These are phyloP conservation scores for Fusarium metavorans DNA, from an alignment of 2,329 filamentous ascomycete species.

Conservation along the genomic window DNA sequence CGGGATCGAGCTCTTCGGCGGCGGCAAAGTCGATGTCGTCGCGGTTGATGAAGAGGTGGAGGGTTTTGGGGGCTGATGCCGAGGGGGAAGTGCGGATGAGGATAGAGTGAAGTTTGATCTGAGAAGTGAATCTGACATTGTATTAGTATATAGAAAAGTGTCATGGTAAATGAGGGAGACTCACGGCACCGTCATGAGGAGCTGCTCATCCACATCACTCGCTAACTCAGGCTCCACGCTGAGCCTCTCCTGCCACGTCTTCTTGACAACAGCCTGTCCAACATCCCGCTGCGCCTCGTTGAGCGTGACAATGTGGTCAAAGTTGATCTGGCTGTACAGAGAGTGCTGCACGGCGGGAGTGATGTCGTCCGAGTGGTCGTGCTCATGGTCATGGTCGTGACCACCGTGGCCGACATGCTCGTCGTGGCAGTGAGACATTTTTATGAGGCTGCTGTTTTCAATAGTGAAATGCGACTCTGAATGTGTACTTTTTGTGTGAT, in stretches of 20 bases:
- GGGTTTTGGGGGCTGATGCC: slow-evolving; percentile 78
- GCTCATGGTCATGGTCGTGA: slow-evolving; percentile 69
- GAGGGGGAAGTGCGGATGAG: slow-evolving; percentile 83
- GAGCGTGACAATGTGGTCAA: slow-evolving; percentile 84
- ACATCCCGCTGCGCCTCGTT: slow-evolving; percentile 80
- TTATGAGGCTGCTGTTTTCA: neutral
- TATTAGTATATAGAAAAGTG: neutral
- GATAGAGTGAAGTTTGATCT: slow-evolving; percentile 92
- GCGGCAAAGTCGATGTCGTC: slow-evolving; percentile 87
- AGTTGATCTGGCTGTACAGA: slow-evolving; percentile 92
- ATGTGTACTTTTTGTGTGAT: neutral
- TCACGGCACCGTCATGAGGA: slow-evolving; percentile 92
- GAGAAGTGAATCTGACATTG: slow-evolving; percentile 81
- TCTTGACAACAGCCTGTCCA: slow-evolving; percentile 83
- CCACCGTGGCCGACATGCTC: slow-evolving; percentile 64
- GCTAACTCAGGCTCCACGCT: slow-evolving; percentile 78
- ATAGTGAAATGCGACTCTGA: neutral
- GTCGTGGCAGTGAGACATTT: slow-evolving; percentile 63
- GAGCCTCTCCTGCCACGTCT: slow-evolving; percentile 90
- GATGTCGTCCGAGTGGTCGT: slow-evolving; percentile 93
- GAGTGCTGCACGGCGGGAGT: slow-evolving; percentile 91
- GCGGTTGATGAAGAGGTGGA: slow-evolving; percentile 90
- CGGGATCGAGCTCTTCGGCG: slow-evolving; percentile 76
- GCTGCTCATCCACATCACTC: slow-evolving; percentile 91
- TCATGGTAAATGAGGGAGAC: slow-evolving; percentile 49